phyloP scores from a whole-genome alignment of 2,329 filamentous ascomycete genomes.

The Fusarium sublunatum region DNA sequence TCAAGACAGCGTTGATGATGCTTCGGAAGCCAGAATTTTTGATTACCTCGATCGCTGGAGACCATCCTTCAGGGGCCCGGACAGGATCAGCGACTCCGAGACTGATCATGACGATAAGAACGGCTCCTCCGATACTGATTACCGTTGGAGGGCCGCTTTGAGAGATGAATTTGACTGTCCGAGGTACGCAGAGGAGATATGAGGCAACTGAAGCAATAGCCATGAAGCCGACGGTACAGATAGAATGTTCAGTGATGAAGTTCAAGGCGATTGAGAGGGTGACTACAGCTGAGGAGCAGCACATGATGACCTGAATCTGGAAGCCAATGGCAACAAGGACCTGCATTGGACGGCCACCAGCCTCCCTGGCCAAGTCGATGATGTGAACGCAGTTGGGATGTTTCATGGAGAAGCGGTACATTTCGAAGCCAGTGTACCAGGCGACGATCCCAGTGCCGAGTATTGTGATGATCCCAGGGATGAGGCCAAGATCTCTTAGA shows the following conservation, averaged over 20 bases:
- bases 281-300: constrained; percentile 20
- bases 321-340: constrained; percentile 17
- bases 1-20: constrained; percentile 25
- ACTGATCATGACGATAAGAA: constrained; percentile 27
- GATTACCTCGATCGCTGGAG: constrained; percentile 17
- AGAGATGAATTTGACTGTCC: constrained; percentile 28
- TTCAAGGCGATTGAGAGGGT: constrained; percentile 29
- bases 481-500: constrained; percentile 73
- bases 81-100: constrained; percentile 14
- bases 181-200: constrained; percentile 13
- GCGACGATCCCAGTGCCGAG: constrained; percentile 71
- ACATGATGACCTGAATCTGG: constrained; percentile 27
- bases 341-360: constrained; percentile 47
- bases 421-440: constrained; percentile 60
- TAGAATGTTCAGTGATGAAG: constrained; percentile 18
- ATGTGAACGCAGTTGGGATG: constrained; percentile 75
- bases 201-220: constrained; percentile 11
- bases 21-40: constrained; percentile 26
- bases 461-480: constrained; percentile 73
- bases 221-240: constrained; percentile 25
- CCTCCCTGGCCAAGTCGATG: constrained; percentile 71
- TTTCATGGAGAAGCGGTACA: constrained; percentile 73
- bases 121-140: constrained; percentile 13
- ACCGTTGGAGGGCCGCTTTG: constrained; percentile 18
- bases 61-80: constrained; percentile 9